phyloP scores from a whole-genome alignment of 139 green algal species.

The Tetradesmus obliquus region DNA sequence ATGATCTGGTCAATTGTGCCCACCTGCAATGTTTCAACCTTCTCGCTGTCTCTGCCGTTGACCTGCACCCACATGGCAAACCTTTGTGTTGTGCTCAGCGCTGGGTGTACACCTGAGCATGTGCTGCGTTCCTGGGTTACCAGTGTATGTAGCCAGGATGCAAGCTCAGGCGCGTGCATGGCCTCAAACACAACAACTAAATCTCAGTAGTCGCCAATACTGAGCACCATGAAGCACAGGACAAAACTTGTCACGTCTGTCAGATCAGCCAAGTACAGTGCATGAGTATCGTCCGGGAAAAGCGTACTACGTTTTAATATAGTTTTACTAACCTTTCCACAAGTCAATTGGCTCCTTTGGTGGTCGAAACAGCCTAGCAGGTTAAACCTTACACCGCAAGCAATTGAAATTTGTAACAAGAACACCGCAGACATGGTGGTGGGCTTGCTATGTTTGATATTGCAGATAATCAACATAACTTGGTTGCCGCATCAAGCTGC shows the following conservation, averaged over 20 bases:
- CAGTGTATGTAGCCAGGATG: not conserved
- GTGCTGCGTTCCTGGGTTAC: not conserved
- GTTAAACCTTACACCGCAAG: not conserved
- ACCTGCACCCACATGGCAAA: not conserved
- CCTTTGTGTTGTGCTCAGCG: not conserved
- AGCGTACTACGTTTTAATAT: too few relatives aligned
- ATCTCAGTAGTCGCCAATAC: too few relatives aligned
- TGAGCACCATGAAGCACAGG: too few relatives aligned
- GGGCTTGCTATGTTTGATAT: too few relatives aligned
- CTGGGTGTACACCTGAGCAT: not conserved
- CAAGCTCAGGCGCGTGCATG: not conserved
- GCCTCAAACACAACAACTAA: too few relatives aligned
- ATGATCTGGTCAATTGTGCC: not conserved
- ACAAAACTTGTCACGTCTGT: too few relatives aligned
- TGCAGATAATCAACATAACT: too few relatives aligned
- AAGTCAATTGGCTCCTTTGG: too few relatives aligned
- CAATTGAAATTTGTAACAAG: not conserved
- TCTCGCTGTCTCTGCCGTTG: not conserved
- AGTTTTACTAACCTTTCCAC: too few relatives aligned
- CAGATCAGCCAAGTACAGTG: too few relatives aligned
- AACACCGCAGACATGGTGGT: not conserved
- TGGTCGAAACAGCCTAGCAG: not conserved
- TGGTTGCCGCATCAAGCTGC: not conserved
- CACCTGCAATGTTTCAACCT: not conserved
- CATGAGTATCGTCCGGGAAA: too few relatives aligned